Evolutionary conservation across 768 basidiomycete genomes (phyloP).

Genomic region (Agaricus bisporus): DNA sequence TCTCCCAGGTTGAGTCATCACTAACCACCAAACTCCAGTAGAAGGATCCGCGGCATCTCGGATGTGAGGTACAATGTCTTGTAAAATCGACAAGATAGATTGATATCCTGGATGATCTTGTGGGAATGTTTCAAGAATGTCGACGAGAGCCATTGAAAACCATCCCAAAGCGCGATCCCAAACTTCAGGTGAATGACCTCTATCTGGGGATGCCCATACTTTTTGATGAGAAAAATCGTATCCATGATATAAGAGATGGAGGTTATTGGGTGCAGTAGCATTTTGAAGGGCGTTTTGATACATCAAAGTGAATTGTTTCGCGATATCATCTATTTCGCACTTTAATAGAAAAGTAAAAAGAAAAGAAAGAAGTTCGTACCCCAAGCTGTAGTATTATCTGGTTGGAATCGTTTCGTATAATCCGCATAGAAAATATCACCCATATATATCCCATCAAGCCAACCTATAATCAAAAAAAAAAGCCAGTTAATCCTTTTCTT

Average conservation of each 20-base stretch:
- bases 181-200: constrained; percentile 42
- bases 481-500: too few relatives aligned
- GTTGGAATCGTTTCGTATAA: constrained; percentile 31
- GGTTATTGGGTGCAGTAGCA: constrained; percentile 29
- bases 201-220: constrained; percentile 38
- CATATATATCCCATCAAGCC: constrained; percentile 44
- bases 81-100: constrained; percentile 26
- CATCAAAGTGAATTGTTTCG: constrained; percentile 35
- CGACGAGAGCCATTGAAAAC: constrained; percentile 45
- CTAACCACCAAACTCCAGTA: constrained; percentile 44
- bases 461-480: constrained; percentile 21
- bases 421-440: constrained; percentile 37
- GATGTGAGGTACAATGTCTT: constrained; percentile 28
- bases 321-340: constrained; percentile 28
- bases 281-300: constrained; percentile 37
- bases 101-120: constrained; percentile 22
- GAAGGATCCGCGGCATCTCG: constrained; percentile 31
- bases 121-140: constrained; percentile 34
- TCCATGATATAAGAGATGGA: constrained; percentile 41
- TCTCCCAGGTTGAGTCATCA: constrained; percentile 41
- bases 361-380: constrained; percentile 17
- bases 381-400: constrained; percentile 31
- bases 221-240: constrained; percentile 39
- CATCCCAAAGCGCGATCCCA: constrained; percentile 45
- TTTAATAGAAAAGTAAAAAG: not conserved